Conservation (phyloP, 306 rosid genomes). For the Quercus rubra region DNA sequence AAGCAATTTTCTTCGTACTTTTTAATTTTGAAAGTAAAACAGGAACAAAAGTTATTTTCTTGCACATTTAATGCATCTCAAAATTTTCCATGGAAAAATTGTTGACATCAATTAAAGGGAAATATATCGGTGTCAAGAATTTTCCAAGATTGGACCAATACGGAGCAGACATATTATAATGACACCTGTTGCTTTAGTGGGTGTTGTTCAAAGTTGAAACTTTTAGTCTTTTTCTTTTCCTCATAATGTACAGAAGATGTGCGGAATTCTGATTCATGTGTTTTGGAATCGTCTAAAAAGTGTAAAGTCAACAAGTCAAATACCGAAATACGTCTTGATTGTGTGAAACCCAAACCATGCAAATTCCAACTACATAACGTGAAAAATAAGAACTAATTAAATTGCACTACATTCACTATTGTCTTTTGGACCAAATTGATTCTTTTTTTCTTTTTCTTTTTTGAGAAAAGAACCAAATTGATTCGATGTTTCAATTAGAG, state of each 20-base stretch:
- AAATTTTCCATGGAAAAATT: neutral
- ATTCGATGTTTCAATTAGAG: no score
- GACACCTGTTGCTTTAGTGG: neutral
- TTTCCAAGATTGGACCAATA: neutral
- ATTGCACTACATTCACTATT: no score
- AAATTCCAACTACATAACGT: constrained; percentile 20
- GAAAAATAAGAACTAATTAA: neutral
- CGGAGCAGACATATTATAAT: neutral
- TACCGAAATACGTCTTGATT: no score
- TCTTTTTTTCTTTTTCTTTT: no score
- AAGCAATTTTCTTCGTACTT: neutral
- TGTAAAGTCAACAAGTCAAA: constrained; percentile 4
- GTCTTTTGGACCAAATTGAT: no score
- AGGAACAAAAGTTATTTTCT: neutral
- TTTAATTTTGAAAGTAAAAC: neutral
- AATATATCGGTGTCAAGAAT: neutral
- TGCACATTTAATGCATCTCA: neutral
- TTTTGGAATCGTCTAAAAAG: neutral
- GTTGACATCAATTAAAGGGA: no score
- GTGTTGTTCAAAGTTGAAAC: neutral
- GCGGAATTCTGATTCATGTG: neutral
- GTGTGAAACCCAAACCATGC: constrained; percentile 10
- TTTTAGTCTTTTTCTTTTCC: neutral
- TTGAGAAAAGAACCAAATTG: no score
- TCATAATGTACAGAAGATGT: neutral